Conservation (phyloP, 176 grass and related monocot genomes). For the Cocos nucifera region DNA sequence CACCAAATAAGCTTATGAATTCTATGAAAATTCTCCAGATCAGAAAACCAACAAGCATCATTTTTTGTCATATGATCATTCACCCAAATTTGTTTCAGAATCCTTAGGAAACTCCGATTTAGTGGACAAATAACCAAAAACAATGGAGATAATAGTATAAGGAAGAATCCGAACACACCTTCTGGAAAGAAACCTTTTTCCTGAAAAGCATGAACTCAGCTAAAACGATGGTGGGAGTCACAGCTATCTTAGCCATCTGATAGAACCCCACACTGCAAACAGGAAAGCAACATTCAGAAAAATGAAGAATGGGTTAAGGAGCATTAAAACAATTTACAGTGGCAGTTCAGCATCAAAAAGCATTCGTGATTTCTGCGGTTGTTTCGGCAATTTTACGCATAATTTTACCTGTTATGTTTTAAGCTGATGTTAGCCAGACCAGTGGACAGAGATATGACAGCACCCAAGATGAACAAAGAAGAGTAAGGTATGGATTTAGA, state of each 20-base stretch:
- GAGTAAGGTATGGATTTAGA: conserved; percentile 84
- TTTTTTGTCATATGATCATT: too few relatives aligned
- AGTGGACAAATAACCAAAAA: neutral
- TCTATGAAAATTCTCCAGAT: too few relatives aligned
- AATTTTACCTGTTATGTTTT: conserved; percentile 82
- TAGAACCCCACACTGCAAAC: conserved; percentile 93
- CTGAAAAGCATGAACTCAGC: conserved; percentile 70
- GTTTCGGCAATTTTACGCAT: too few relatives aligned
- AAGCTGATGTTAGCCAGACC: conserved; percentile 97
- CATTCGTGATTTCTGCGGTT: neutral
- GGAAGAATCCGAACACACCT: conserved; percentile 35
- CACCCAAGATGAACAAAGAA: conserved; percentile 77
- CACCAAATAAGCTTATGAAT: too few relatives aligned
- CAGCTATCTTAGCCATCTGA: conserved; percentile 98
- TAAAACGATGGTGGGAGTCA: conserved; percentile 85
- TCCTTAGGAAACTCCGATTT: too few relatives aligned
- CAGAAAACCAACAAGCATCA: too few relatives aligned
- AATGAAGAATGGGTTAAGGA: neutral
- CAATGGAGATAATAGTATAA: conserved; percentile 8
- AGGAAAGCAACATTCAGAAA: conserved; percentile 9
- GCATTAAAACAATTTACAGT: neutral
- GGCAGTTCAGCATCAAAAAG: neutral
- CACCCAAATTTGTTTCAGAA: too few relatives aligned
- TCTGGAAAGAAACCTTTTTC: conserved; percentile 57
- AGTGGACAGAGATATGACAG: conserved; percentile 91